Evolutionary conservation across 352 stramenopile genomes (phyloP).

Genomic region (Pythium phragmitis): DNA sequence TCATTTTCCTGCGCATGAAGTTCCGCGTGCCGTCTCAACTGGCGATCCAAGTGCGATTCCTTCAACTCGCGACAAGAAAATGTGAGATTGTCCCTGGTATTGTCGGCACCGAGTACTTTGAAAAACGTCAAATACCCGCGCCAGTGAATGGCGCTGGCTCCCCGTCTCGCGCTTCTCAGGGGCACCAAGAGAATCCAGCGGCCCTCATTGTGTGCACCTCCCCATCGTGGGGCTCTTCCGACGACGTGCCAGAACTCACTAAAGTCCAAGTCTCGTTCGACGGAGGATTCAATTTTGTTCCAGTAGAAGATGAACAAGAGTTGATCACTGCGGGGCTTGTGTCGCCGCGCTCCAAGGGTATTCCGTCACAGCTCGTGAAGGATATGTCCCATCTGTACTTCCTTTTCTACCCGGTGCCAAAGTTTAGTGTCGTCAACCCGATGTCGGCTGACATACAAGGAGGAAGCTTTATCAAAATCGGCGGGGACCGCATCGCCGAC

Average conservation of each 20-base stretch:
- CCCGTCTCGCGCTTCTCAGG: not conserved
- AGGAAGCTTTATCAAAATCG: conserved; percentile 62
- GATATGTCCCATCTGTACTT: conserved; percentile 78
- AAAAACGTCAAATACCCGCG: not conserved
- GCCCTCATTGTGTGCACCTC: conserved; percentile 50
- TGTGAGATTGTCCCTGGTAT: conserved; percentile 25
- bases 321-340: conserved; percentile 2
- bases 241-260: conserved; percentile 47
- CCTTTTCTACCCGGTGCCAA: conserved; percentile 64
- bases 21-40: conserved; percentile 54
- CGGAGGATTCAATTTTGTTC: conserved; percentile 50
- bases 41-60: conserved; percentile 54
- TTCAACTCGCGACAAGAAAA: conserved; percentile 31
- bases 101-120: conserved; percentile 24
- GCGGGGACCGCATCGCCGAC: conserved; percentile 59
- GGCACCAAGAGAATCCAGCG: conserved; percentile 29
- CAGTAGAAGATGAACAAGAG: conserved; percentile 29
- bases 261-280: conserved; percentile 78
- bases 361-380: conserved; percentile 34
- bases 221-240: conserved; percentile 33
- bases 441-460: conserved; percentile 67
- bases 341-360: conserved; percentile 11
- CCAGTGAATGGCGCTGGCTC: not conserved
- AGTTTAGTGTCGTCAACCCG: conserved; percentile 46
- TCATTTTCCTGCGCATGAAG: conserved; percentile 66